Evolutionary conservation across 2,329 filamentous ascomycete genomes (phyloP).

Genomic region (Pyrenochaeta sp.): DNA sequence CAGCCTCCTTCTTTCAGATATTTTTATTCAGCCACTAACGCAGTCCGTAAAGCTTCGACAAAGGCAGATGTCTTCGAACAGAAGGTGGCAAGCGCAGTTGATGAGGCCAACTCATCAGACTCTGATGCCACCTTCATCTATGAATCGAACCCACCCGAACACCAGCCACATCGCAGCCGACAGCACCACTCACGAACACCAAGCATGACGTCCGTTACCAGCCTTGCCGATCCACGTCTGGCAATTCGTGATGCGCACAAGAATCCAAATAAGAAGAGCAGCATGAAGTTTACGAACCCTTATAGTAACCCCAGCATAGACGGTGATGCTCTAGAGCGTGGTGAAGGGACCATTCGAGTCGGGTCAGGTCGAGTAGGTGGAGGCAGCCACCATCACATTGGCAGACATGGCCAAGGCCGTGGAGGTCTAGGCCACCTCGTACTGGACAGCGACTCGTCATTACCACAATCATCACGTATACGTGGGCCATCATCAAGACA

Average conservation of each 20-base stretch:
- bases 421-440: constrained; percentile 76
- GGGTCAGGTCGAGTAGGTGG: constrained; percentile 58
- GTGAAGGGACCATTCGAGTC: constrained; percentile 48
- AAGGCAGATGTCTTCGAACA: constrained; percentile 99
- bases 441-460: constrained; percentile 64
- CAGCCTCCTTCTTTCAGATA: constrained; percentile 39
- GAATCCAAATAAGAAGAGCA: constrained; percentile 78
- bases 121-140: constrained; percentile 99
- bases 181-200: constrained; percentile 90
- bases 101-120: constrained; percentile 95
- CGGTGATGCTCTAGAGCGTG: constrained; percentile 47
- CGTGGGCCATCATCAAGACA: constrained; percentile 67
- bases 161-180: constrained; percentile 69
- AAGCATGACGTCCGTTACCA: constrained; percentile 83
- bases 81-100: constrained; percentile 93
- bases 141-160: constrained; percentile 87
- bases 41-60: constrained; percentile 72
- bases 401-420: constrained; percentile 76
- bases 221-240: constrained; percentile 67
- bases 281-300: constrained; percentile 90
- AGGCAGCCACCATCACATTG: constrained; percentile 81
- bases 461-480: constrained; percentile 74
- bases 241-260: constrained; percentile 70
- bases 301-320: constrained; percentile 71
- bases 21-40: constrained; percentile 49